Percentiles rank a stretch among this genome's conserved stretches.
Evolutionary conservation across 345 rosid genomes (phyloP).

Genomic region (Rhodamnia argentea): DNA sequence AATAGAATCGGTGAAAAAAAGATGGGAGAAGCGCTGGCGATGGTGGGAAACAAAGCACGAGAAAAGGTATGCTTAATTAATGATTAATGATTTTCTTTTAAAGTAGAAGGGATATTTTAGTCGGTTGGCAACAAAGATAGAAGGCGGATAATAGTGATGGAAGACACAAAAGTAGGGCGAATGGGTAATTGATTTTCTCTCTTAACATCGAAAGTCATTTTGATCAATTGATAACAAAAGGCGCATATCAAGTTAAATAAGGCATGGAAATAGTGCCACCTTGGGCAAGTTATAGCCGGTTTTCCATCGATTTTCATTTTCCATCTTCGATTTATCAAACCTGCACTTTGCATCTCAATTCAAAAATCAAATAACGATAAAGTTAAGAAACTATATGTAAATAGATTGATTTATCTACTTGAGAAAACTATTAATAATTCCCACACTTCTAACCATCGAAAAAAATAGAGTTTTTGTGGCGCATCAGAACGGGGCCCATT

Average conservation of each 20-base stretch:
- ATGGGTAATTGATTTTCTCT: background rate
- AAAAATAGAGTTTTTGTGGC: background rate
- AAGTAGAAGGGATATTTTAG: background rate
- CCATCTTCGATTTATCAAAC: background rate
- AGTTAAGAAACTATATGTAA: background rate
- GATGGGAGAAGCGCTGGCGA: background rate
- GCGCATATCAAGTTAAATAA: background rate
- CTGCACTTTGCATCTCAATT: background rate
- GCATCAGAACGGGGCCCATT: fast-evolving
- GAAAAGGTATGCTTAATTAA: background rate
- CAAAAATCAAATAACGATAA: background rate
- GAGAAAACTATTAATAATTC: background rate
- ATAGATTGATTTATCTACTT: background rate
- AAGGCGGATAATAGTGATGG: background rate
- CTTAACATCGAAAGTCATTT: background rate
- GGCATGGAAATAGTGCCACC: background rate
- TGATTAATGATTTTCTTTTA: background rate
- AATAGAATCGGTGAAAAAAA: background rate
- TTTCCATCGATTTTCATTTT: background rate
- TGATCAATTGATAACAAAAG: background rate
- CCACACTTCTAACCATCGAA: background rate
- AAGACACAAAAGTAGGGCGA: background rate
- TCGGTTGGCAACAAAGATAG: background rate
- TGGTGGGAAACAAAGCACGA: background rate
- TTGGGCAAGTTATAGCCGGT: background rate